Evolutionary conservation across 2,329 filamentous ascomycete genomes (phyloP).

Genomic region (Thermothelomyces thermophilus): DNA sequence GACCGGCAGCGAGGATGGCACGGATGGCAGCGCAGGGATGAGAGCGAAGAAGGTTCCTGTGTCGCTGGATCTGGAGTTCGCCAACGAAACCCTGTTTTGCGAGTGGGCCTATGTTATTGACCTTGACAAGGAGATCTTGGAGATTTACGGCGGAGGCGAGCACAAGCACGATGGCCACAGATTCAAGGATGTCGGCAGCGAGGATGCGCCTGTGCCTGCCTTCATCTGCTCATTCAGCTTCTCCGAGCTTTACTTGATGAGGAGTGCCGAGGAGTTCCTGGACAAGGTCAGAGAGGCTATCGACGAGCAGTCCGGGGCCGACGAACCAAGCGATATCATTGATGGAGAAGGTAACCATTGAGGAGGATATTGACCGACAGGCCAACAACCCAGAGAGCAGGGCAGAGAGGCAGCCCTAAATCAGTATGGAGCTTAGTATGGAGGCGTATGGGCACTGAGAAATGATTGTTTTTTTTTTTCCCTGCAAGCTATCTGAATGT

Average conservation of each 20-base stretch:
- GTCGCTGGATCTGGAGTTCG: constrained; percentile 3
- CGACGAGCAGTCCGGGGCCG: not conserved
- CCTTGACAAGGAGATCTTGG: constrained; percentile 16
- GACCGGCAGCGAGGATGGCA: not conserved
- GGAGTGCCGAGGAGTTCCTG: constrained; percentile 8
- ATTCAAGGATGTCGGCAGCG: constrained; percentile 12
- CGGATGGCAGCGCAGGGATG: not conserved
- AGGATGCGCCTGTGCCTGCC: not conserved
- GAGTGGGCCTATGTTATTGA: constrained; percentile 18
- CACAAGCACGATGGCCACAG: constrained; percentile 10
- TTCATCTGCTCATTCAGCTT: constrained; percentile 11
- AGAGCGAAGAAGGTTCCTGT: constrained; percentile 13
- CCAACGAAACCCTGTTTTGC: constrained; percentile 11
- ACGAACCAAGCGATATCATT: not conserved
- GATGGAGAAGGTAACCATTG: not conserved
- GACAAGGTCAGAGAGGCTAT: not conserved
- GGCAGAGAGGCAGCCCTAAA: not conserved
- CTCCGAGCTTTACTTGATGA: constrained; percentile 11
- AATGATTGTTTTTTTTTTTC: no score
- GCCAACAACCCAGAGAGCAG: not conserved
- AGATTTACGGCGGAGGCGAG: constrained; percentile 12
- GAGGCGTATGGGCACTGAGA: not conserved
- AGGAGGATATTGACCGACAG: not conserved
- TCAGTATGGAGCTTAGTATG: not conserved
- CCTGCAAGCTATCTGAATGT: no score